A percentile compares a stretch with the other conserved stretches of the same genome.
These are phyloP conservation scores for Aureobasidium sp. DNA, from an alignment of 2,329 filamentous ascomycete species.

Conservation along the genomic window DNA sequence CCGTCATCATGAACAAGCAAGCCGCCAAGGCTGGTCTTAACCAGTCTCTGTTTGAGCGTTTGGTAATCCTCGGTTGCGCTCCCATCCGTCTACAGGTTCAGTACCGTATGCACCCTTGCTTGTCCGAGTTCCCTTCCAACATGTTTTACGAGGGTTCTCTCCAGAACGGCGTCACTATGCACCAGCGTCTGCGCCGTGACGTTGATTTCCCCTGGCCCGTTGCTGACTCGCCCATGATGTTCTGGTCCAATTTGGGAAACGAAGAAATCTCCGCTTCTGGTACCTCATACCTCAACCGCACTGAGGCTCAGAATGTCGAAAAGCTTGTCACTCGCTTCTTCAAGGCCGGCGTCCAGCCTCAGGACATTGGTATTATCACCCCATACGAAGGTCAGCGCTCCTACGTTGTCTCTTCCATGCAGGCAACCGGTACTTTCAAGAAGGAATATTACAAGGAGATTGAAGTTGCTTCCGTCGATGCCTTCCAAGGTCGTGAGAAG, in stretches of 20 bases:
- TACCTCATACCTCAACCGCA: slow-evolving; percentile 96
- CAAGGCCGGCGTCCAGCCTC: slow-evolving; percentile 92
- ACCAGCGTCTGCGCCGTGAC: slow-evolving; percentile 80
- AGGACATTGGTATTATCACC: slow-evolving; percentile 94
- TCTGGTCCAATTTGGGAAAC: slow-evolving; percentile 96
- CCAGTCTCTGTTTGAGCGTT: slow-evolving; percentile 94
- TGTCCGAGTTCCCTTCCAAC: slow-evolving; percentile 96
- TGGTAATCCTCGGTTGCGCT: slow-evolving; percentile 81
- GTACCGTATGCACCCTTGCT: slow-evolving; percentile 97
- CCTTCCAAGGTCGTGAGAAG: slow-evolving; percentile 97
- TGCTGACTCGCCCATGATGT: slow-evolving; percentile 96
- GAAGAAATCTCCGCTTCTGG: slow-evolving; percentile 97
- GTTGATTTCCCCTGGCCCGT: slow-evolving; percentile 99
- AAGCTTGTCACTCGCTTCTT: slow-evolving; percentile 98
- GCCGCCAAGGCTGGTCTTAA: slow-evolving; percentile 95
- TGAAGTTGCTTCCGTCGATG: slow-evolving; percentile 95
- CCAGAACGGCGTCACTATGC: slow-evolving; percentile 90
- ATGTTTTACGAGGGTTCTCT: slow-evolving; percentile 99
- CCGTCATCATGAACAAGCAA: slow-evolving; percentile 99
- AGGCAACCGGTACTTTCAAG: slow-evolving; percentile 92
- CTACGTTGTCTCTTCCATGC: slow-evolving; percentile 99
- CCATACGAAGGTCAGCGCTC: slow-evolving; percentile 97
- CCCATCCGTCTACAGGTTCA: slow-evolving; percentile 94
- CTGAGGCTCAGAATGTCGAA: slow-evolving; percentile 93
- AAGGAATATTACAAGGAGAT: slow-evolving; percentile 99